Evolutionary conservation across 2,329 filamentous ascomycete species (phyloP), one percentile per base, ranked within the genome.

Genomic region (Epichloe bromicola): DNA sequence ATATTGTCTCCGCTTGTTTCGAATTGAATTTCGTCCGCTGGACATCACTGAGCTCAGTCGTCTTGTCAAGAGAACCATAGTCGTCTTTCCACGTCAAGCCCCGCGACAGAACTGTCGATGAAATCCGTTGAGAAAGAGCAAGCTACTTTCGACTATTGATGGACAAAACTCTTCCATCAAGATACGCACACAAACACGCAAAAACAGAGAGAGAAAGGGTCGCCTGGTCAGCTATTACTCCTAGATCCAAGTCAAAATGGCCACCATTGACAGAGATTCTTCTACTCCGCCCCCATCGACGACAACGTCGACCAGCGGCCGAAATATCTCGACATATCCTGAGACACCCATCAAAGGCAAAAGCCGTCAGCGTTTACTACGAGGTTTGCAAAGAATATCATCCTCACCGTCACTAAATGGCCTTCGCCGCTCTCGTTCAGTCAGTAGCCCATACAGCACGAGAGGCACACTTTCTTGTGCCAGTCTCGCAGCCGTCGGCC

Each of bases 351-450:
- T 56, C 26, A 88, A 84, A 66, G 72, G 78, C 51, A 88, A 83
- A 64, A 78, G 80, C 49, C 79, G 85, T 45, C 80, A 83, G 59
- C 80, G 83, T 53, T 67, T 95, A 36, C 71, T 94, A 17, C 81
- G 82, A 55, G 80, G 83, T 34, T 75, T 95, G 46, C 84, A 91
- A 55, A 83, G 87, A 52, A 91, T 94, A 61, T 83, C 86, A 11
- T 95, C 88, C 0, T 88, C 84, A 6, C 83, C 86, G 1, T 86
- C 85, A 15, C 70, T 95, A 48, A 73, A 77, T 40, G 78, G 78
- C 52, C 66, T 82, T 50, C 76, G 80, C 51, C 79, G 85, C 53
- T 71, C 80, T 26, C 76, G 82, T 51, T 83, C 87, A 6, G 76
- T 79, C 52, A 83, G 79, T 60, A 85, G 84, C 60, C 80, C 83